Evolutionary conservation across 139 green algal species (phyloP).

Genomic region (Volvox africanus): DNA sequence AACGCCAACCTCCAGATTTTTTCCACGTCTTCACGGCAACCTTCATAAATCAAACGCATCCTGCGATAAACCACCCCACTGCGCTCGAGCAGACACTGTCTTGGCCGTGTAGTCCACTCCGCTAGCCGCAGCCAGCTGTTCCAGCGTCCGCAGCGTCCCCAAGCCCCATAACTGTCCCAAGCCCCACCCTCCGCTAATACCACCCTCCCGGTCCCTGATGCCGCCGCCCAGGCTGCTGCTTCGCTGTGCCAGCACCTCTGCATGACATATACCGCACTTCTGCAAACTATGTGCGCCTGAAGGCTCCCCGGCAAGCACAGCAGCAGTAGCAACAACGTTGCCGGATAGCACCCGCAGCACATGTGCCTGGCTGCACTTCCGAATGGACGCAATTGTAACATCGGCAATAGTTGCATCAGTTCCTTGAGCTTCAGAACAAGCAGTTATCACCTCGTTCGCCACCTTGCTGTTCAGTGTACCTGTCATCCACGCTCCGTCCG

Average conservation of each 20-base stretch:
- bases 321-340: background rate
- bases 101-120: conserved; percentile 54
- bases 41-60: conserved; percentile 4
- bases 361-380: background rate
- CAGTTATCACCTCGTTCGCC: background rate
- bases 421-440: too few relatives aligned
- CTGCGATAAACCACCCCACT: conserved; percentile 12
- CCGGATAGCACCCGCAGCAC: background rate
- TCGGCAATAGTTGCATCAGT: too few relatives aligned
- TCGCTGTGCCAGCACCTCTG: background rate
- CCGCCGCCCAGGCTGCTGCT: background rate
- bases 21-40: too few relatives aligned
- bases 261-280: background rate
- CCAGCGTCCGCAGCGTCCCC: conserved; percentile 47
- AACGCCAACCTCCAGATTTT: too few relatives aligned
- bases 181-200: conserved; percentile 11
- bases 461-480: background rate
- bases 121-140: conserved; percentile 32
- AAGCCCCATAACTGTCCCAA: conserved; percentile 58
- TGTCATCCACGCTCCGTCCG: background rate
- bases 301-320: too few relatives aligned
- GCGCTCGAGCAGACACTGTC: background rate
- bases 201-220: background rate
- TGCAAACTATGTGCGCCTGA: background rate
- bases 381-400: background rate